Evolutionary conservation across 2,329 filamentous ascomycete genomes (phyloP).

Genomic region (Alternaria ethzedia): DNA sequence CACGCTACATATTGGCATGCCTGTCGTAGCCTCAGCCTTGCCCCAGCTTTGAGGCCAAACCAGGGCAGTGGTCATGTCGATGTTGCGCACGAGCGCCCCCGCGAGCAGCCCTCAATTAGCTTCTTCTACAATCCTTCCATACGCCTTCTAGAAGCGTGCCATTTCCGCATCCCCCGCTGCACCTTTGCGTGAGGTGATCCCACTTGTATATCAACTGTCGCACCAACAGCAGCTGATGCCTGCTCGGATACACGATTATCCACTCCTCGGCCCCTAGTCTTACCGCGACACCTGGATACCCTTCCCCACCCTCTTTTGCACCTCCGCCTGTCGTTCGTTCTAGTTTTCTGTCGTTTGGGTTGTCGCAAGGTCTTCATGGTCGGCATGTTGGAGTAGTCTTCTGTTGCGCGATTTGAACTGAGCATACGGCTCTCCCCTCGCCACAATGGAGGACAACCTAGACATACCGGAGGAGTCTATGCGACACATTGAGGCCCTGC

Average conservation of each 20-base stretch:
- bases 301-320: slow-evolving; percentile 30
- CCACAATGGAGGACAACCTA: slow-evolving; percentile 43
- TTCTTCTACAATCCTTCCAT: slow-evolving; percentile 39
- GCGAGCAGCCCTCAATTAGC: slow-evolving; percentile 41
- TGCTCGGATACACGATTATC: slow-evolving; percentile 42
- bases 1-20: slow-evolving; percentile 36
- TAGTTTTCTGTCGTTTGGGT: slow-evolving; percentile 12
- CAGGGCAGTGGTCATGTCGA: slow-evolving; percentile 33
- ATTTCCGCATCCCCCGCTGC: slow-evolving; percentile 43
- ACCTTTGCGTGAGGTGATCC: slow-evolving; percentile 43
- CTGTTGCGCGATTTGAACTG: slow-evolving; percentile 13
- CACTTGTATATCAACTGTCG: slow-evolving; percentile 42
- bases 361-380: slow-evolving; percentile 12
- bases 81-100: slow-evolving; percentile 37
- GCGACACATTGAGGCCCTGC: slow-evolving; percentile 46
- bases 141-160: slow-evolving; percentile 46
- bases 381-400: slow-evolving; percentile 27
- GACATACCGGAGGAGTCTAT: slow-evolving; percentile 48
- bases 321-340: slow-evolving; percentile 13
- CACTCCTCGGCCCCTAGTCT: slow-evolving; percentile 37
- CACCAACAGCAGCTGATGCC: slow-evolving; percentile 43
- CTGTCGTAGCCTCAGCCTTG: slow-evolving; percentile 42
- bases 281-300: slow-evolving; percentile 26
- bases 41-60: slow-evolving; percentile 45
- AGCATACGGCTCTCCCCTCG: slow-evolving; percentile 16